These are phyloP conservation scores for Bruguiera parviflora DNA, from an alignment of 345 rosid genomes.

Conservation along the genomic window DNA sequence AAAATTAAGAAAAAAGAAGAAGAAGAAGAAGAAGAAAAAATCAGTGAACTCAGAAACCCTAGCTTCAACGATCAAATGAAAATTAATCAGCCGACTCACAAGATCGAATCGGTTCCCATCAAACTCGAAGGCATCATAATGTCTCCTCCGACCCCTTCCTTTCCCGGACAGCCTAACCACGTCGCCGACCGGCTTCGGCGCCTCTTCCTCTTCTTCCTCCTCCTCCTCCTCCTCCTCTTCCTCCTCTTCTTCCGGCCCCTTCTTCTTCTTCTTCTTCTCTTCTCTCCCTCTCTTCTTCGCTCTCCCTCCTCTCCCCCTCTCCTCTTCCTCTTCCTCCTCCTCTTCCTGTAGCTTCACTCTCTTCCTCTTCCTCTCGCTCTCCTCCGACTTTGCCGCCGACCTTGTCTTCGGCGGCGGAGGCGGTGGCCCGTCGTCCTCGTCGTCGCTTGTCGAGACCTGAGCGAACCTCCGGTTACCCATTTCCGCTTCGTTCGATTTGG, in stretches of 20 bases:
- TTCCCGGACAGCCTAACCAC: constrained; percentile 57
- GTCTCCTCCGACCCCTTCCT: constrained; percentile 64
- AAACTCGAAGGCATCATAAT: constrained; percentile 62
- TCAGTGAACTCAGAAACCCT: constrained; percentile 2
- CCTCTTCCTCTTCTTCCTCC: constrained; percentile 57
- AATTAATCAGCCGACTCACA: constrained; percentile 40
- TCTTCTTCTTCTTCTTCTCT: constrained; percentile 22
- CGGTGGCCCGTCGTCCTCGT: constrained; percentile 54
- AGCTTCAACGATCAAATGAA: background rate
- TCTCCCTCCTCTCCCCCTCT: constrained; percentile 25
- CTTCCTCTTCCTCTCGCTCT: constrained; percentile 46
- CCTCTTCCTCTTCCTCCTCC: constrained; percentile 39
- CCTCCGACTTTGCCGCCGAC: constrained; percentile 27
- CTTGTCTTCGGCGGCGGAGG: constrained; percentile 18
- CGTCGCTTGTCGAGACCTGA: constrained; percentile 72
- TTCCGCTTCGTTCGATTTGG: background rate
- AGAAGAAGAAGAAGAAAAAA: background rate
- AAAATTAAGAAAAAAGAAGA: background rate
- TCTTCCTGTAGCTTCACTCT: constrained; percentile 46
- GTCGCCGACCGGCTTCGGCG: constrained; percentile 69
- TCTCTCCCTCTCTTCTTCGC: constrained; percentile 18
- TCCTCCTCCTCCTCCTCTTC: constrained; percentile 28
- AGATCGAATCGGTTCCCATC: constrained; percentile 72
- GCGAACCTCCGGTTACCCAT: constrained; percentile 73
- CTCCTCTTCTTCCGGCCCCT: constrained; percentile 19